These are phyloP conservation scores for Kingdonia uniflora DNA, from an alignment of 164 flowering plant species.

Conservation along the genomic window DNA sequence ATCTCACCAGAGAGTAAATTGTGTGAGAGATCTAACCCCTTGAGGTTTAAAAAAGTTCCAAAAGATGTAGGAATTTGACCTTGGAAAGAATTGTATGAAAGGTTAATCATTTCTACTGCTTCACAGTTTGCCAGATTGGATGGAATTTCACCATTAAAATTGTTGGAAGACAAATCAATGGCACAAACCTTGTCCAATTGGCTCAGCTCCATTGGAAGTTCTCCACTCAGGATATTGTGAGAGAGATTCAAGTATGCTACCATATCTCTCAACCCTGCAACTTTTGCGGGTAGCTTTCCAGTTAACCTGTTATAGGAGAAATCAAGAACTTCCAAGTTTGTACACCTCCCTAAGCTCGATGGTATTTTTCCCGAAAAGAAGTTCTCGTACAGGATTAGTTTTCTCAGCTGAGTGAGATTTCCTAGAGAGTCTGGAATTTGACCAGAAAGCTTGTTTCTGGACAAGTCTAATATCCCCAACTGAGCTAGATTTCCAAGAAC, in stretches of 20 bases:
- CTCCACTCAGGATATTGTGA: conserved; percentile 14
- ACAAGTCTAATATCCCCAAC: conserved; percentile 19
- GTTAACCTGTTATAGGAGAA: conserved; percentile 17
- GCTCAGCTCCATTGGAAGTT: conserved; percentile 13
- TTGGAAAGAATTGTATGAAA: conserved; percentile 16
- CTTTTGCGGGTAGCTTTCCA: conserved; percentile 18
- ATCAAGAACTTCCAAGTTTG: conserved; percentile 16
- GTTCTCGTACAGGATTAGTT: conserved; percentile 12
- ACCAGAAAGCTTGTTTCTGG: conserved; percentile 19
- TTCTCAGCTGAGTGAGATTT: conserved; percentile 17
- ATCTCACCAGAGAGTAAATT: conserved; percentile 17
- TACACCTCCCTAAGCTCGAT: conserved; percentile 15
- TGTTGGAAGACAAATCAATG: conserved; percentile 22
- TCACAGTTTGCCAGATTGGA: conserved; percentile 13
- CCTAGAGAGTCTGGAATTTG: conserved; percentile 17
- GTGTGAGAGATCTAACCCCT: conserved; percentile 18
- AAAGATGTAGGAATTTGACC: conserved; percentile 16
- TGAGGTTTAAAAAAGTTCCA: conserved; percentile 15
- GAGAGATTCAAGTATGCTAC: conserved; percentile 18
- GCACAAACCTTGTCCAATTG: conserved; percentile 17
- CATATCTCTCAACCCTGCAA: conserved; percentile 15
- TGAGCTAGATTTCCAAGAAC: conserved; percentile 12
- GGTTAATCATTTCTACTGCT: conserved; percentile 17
- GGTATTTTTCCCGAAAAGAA: conserved; percentile 19
- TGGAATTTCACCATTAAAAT: conserved; percentile 17